These are phyloP conservation scores for Neonectria sp. DNA, from an alignment of 2,329 filamentous ascomycete species.

Conservation along the genomic window DNA sequence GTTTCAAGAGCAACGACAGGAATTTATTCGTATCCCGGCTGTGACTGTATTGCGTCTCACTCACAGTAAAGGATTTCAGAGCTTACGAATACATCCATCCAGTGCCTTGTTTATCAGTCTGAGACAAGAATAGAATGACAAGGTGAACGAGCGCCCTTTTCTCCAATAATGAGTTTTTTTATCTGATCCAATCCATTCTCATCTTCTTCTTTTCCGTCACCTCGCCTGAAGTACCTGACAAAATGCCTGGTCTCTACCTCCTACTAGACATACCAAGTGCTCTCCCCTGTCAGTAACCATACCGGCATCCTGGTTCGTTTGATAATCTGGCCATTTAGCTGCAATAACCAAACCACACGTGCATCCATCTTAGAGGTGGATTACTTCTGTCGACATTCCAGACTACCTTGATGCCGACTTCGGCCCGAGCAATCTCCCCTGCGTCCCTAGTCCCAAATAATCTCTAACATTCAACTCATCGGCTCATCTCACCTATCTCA, in stretches of 20 bases:
- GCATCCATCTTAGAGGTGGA: background rate
- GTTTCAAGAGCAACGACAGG: conserved; percentile 2
- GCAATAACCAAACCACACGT: background rate
- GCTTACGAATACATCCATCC: background rate
- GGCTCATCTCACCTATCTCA: conserved; percentile 1
- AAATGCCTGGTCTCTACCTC: background rate
- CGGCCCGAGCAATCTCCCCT: conserved; percentile 6
- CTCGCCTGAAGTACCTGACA: background rate
- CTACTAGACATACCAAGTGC: background rate
- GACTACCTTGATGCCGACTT: background rate
- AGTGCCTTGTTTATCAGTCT: background rate
- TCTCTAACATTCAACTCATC: conserved; percentile 5
- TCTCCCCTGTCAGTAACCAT: background rate
- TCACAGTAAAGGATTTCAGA: background rate
- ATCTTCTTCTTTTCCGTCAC: background rate
- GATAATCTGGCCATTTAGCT: background rate
- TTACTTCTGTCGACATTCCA: background rate
- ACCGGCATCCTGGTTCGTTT: background rate
- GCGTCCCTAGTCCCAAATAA: background rate
- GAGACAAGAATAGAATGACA: background rate
- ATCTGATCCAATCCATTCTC: background rate
- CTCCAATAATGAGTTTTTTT: background rate
- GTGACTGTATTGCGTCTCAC: background rate
- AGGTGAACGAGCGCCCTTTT: background rate
- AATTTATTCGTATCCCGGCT: background rate